These are phyloP conservation scores for Colletotrichum viniferum DNA, from an alignment of 2,329 filamentous ascomycete genomes.

Conservation along the genomic window DNA sequence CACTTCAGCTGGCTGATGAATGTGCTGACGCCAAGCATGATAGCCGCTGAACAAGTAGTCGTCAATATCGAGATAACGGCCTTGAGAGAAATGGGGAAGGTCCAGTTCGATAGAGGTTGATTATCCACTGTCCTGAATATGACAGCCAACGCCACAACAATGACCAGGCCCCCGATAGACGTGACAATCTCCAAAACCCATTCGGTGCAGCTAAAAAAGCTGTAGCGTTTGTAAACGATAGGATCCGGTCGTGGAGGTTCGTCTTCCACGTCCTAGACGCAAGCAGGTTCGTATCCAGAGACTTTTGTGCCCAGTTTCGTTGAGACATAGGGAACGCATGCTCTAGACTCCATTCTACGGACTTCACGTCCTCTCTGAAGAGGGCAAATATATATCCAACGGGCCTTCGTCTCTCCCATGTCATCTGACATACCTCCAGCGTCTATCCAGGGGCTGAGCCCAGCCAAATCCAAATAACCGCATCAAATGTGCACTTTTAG, in stretches of 20 bases:
- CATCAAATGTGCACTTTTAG: background rate
- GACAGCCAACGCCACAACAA: background rate
- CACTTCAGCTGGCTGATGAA: background rate
- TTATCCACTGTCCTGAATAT: accelerated
- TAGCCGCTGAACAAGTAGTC: background rate
- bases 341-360: accelerated
- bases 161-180: background rate
- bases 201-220: accelerated
- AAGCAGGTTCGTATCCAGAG: background rate
- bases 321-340: background rate
- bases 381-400: background rate
- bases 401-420: background rate
- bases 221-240: background rate
- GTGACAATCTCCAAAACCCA: background rate
- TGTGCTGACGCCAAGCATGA: background rate
- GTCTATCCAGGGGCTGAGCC: background rate
- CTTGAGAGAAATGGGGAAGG: background rate
- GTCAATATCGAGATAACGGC: background rate
- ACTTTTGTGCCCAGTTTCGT: background rate
- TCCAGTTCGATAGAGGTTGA: accelerated
- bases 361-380: background rate
- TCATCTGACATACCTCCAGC: background rate
- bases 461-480: background rate
- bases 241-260: background rate
- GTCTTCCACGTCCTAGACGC: background rate